A percentile compares a stretch with the other conserved stretches of the same genome.
These are phyloP conservation scores for Phylloporus arenicola DNA, from an alignment of 768 basidiomycete species.

Conservation along the genomic window DNA sequence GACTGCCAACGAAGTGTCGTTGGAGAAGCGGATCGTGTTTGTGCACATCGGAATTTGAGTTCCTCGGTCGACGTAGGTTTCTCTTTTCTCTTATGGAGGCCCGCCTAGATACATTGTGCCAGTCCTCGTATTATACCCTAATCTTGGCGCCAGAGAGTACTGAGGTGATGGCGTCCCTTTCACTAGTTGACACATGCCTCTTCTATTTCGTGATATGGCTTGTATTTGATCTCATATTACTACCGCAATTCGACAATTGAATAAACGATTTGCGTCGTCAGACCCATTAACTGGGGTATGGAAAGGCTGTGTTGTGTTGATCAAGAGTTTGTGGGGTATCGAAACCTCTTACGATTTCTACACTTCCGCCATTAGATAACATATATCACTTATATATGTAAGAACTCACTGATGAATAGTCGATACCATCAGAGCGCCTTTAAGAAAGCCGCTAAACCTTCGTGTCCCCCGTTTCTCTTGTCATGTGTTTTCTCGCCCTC, in stretches of 20 bases:
- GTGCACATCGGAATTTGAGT: too few species aligned
- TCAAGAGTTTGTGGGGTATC: too few species aligned
- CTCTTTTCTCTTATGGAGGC: too few species aligned
- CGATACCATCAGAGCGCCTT: slow-evolving; percentile 13
- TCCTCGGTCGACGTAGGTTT: too few species aligned
- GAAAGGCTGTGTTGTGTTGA: not conserved
- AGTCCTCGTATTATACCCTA: too few species aligned
- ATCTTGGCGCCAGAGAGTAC: too few species aligned
- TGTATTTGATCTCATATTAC: not conserved
- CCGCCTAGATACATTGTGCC: not conserved
- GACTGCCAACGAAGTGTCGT: too few species aligned
- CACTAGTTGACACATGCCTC: not conserved
- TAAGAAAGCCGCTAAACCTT: slow-evolving; percentile 50
- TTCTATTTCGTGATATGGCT: not conserved
- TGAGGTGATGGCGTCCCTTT: too few species aligned
- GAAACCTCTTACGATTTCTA: not conserved
- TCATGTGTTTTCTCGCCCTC: slow-evolving; percentile 21
- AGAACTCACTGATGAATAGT: not conserved
- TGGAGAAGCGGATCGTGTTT: too few species aligned
- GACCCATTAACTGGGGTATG: not conserved
- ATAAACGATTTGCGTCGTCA: not conserved
- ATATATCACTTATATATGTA: not conserved
- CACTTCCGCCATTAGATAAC: not conserved
- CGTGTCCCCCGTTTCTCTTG: slow-evolving; percentile 22
- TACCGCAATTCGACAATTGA: not conserved